A percentile compares a stretch with the other conserved stretches of the same genome.
phyloP scores from a whole-genome alignment of 2,329 filamentous ascomycete genomes.

The Lasiodiplodia sp. region DNA sequence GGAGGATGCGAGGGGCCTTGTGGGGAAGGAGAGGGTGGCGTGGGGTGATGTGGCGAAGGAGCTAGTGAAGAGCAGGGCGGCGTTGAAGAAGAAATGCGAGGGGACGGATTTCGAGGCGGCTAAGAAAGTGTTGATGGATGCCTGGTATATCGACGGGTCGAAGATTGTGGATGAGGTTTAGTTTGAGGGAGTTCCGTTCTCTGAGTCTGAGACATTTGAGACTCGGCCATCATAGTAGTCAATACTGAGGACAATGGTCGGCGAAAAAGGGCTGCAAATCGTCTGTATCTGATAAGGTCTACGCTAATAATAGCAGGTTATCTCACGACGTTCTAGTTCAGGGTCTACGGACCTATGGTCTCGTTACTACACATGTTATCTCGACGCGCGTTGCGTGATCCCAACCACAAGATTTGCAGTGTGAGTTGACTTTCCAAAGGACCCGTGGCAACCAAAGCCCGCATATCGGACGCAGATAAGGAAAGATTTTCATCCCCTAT shows the following conservation, averaged over 20 bases:
- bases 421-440: not conserved
- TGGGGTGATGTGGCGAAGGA: slow-evolving; percentile 44
- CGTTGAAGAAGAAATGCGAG: slow-evolving; percentile 42
- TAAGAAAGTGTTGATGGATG: slow-evolving; percentile 31
- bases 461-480: not conserved
- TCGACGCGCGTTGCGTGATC: not conserved
- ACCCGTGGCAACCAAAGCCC: not conserved
- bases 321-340: not conserved
- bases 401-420: not conserved
- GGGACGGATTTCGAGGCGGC: slow-evolving; percentile 41
- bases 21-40: slow-evolving; percentile 34
- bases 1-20: slow-evolving; percentile 30
- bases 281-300: not conserved
- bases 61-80: slow-evolving; percentile 39
- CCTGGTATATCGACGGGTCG: slow-evolving; percentile 37
- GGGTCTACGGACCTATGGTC: not conserved
- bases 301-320: not conserved
- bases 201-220: not conserved
- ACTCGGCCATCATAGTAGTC: not conserved
- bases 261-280: not conserved
- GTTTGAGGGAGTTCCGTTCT: slow-evolving; percentile 15
- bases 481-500: not conserved
- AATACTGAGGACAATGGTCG: not conserved
- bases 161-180: slow-evolving; percentile 30
- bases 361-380: not conserved